Conservation (phyloP, 2,329 filamentous ascomycete genomes). For the Colletotrichum truncatum region DNA sequence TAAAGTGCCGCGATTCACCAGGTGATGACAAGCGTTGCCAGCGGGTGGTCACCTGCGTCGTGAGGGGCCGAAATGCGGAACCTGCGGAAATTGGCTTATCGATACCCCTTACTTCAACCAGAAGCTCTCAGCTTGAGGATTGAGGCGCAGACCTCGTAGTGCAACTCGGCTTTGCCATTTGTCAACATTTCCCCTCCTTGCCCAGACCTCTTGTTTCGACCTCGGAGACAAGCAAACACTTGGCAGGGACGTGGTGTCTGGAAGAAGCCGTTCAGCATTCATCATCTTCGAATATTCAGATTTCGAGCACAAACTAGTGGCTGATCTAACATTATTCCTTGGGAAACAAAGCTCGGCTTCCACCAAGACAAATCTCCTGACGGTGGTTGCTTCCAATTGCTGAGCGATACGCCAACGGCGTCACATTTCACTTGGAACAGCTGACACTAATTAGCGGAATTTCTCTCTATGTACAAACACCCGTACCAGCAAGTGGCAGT, state of each 20-base stretch:
- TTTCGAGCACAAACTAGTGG: too few relatives aligned
- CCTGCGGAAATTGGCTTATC: constrained; percentile 14
- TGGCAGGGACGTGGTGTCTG: not conserved
- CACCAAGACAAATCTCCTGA: too few relatives aligned
- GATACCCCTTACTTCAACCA: not conserved
- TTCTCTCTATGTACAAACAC: too few relatives aligned
- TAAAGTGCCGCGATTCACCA: not conserved
- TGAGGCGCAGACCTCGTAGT: constrained; percentile 19
- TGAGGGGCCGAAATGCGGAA: not conserved
- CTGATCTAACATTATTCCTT: too few relatives aligned
- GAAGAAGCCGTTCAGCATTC: not conserved
- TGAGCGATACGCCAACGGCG: too few relatives aligned
- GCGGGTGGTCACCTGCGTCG: not conserved
- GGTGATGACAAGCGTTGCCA: not conserved
- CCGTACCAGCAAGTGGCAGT: not conserved
- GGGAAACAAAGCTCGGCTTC: too few relatives aligned
- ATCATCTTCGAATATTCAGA: not conserved
- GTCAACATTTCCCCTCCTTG: not conserved
- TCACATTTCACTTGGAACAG: too few relatives aligned
- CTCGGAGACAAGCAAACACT: constrained; percentile 1
- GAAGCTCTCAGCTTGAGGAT: constrained; percentile 11
- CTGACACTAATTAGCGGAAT: too few relatives aligned
- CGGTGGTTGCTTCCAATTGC: too few relatives aligned
- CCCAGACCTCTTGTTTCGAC: not conserved
- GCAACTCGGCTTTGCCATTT: not conserved